Conservation (phyloP, 805 yeast species). For the Saccharomycopsis olivae region DNA sequence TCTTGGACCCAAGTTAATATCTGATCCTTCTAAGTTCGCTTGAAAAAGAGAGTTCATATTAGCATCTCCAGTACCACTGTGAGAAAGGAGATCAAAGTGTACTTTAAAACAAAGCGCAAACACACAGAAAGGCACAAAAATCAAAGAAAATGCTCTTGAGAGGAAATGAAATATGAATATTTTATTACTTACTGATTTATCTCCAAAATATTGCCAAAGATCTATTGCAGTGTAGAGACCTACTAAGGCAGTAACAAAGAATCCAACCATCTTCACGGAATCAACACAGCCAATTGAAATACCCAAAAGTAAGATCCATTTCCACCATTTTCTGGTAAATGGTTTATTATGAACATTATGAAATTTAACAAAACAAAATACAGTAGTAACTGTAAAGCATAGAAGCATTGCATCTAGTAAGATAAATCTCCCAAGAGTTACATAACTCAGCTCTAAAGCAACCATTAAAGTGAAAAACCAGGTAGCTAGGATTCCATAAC, state of each 20-base stretch:
- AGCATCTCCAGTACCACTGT: constrained; percentile 69
- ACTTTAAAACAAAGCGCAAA: constrained; percentile 59
- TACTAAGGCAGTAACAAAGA: constrained; percentile 78
- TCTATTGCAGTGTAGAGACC: constrained; percentile 85
- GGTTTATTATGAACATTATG: constrained; percentile 41
- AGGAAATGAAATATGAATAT: constrained; percentile 52
- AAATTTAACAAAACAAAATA: constrained; percentile 61
- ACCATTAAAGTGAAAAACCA: constrained; percentile 78
- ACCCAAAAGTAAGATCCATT: constrained; percentile 80
- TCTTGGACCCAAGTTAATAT: constrained; percentile 56
- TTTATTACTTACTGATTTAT: constrained; percentile 38
- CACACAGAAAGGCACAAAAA: constrained; percentile 49
- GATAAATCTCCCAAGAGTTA: constrained; percentile 79
- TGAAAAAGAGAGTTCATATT: constrained; percentile 73
- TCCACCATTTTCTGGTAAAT: constrained; percentile 81
- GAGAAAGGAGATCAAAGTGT: constrained; percentile 62
- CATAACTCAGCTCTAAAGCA: constrained; percentile 68
- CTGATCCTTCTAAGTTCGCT: constrained; percentile 59
- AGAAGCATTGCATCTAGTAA: constrained; percentile 83
- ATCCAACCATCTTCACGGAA: constrained; percentile 93
- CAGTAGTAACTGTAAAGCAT: constrained; percentile 78
- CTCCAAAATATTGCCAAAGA: constrained; percentile 75
- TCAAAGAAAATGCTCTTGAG: constrained; percentile 52
- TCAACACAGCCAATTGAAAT: constrained; percentile 78
- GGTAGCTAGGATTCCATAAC: constrained; percentile 56